Evolutionary conservation across 2,329 filamentous ascomycete species (phyloP).

Genomic region (Blumeriella jaapii): DNA sequence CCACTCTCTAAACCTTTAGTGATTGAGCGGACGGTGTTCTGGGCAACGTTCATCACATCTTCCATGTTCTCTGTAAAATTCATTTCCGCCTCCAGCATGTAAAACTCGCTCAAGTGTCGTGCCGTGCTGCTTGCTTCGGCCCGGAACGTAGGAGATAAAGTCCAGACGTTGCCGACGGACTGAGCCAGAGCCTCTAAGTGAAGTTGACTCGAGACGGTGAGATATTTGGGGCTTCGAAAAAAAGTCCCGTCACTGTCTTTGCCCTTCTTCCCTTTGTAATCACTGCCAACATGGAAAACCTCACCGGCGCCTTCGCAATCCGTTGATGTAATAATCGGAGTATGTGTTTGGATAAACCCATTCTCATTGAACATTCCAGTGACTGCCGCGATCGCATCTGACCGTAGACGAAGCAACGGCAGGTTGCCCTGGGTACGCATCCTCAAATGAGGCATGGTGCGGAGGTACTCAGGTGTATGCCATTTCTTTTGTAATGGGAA

Average conservation of each 20-base stretch:
- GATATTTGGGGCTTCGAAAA: slow-evolving; percentile 80
- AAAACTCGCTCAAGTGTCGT: slow-evolving; percentile 91
- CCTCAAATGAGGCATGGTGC: slow-evolving; percentile 79
- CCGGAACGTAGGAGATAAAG: slow-evolving; percentile 83
- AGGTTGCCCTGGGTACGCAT: slow-evolving; percentile 72
- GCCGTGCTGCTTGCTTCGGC: slow-evolving; percentile 90
- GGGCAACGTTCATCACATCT: slow-evolving; percentile 66
- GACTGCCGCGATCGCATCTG: slow-evolving; percentile 61
- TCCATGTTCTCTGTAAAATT: slow-evolving; percentile 62
- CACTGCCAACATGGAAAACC: slow-evolving; percentile 58
- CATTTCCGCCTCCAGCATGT: slow-evolving; percentile 93
- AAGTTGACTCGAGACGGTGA: slow-evolving; percentile 89
- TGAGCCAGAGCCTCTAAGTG: slow-evolving; percentile 89
- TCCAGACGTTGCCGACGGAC: slow-evolving; percentile 84
- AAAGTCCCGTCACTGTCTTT: slow-evolving; percentile 43
- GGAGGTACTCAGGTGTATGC: slow-evolving; percentile 78
- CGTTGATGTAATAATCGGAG: slow-evolving; percentile 89
- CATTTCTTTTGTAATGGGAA: slow-evolving; percentile 97
- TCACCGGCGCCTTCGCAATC: slow-evolving; percentile 96
- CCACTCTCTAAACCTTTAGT: slow-evolving; percentile 25
- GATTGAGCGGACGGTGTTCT: slow-evolving; percentile 59
- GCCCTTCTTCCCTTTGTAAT: slow-evolving; percentile 12
- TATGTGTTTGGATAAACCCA: slow-evolving; percentile 73
- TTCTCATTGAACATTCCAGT: slow-evolving; percentile 63
- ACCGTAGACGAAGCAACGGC: slow-evolving; percentile 70